Conservation (phyloP, 441 rosid genomes). For the Adansonia grandidieri region DNA sequence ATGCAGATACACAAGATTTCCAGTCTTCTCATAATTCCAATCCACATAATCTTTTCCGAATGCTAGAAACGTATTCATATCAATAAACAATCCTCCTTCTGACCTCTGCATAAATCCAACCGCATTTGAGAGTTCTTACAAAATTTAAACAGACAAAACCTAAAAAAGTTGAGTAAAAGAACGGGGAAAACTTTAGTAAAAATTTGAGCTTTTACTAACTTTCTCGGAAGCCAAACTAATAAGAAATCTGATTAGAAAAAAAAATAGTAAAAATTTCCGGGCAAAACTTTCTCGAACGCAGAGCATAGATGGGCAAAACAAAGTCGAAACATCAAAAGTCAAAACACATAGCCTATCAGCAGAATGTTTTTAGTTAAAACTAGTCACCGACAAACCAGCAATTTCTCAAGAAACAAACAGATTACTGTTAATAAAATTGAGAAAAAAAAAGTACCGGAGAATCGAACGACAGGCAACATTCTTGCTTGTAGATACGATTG, state of each 20-base stretch:
- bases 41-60: slow-evolving; percentile 81
- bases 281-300: slow-evolving; percentile 8
- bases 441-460: slow-evolving; percentile 59
- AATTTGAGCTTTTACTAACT: neutral
- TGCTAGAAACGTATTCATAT: slow-evolving; percentile 90
- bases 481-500: slow-evolving; percentile 92
- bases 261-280: neutral
- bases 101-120: slow-evolving; percentile 63
- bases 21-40: slow-evolving; percentile 91
- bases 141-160: neutral
- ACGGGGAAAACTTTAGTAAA: neutral
- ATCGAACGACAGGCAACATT: slow-evolving; percentile 94
- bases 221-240: slow-evolving; percentile 16
- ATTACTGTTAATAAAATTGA: neutral
- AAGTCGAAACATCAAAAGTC: slow-evolving; percentile 8
- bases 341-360: neutral
- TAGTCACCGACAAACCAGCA: neutral
- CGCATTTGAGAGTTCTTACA: neutral
- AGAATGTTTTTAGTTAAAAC: neutral
- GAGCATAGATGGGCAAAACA: slow-evolving; percentile 10
- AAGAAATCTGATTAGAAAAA: neutral
- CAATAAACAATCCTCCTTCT: slow-evolving; percentile 87
- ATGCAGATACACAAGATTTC: slow-evolving; percentile 82
- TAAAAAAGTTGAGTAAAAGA: neutral
- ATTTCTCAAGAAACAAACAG: slow-evolving; percentile 19